Evolutionary conservation across 2,329 filamentous ascomycete species (phyloP).

Genomic region (Fusarium redolens): DNA sequence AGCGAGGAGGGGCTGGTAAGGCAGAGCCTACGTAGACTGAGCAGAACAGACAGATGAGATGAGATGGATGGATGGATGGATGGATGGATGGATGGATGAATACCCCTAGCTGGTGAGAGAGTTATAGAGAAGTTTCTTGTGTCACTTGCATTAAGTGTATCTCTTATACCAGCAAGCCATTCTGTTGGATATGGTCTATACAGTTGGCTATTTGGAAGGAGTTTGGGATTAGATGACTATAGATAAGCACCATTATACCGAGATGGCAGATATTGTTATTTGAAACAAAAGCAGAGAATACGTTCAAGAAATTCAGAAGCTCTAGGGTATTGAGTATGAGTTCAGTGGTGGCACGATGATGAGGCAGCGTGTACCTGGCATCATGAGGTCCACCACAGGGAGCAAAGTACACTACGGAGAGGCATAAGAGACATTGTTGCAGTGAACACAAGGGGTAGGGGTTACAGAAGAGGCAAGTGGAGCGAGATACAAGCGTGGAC

Average conservation of each 20-base stretch:
- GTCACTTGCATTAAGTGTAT: neutral
- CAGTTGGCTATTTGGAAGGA: neutral
- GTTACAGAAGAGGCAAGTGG: slow-evolving; percentile 20
- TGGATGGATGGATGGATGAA: slow-evolving; percentile 33
- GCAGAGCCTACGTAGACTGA: neutral
- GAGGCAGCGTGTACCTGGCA: neutral
- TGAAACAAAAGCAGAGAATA: neutral
- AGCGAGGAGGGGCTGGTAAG: slow-evolving; percentile 20
- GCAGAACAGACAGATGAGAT: slow-evolving; percentile 10
- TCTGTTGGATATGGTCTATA: neutral
- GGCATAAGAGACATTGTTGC: slow-evolving; percentile 4
- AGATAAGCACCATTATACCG: neutral
- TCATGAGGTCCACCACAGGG: neutral
- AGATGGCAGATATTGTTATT: neutral
- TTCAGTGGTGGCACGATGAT: neutral
- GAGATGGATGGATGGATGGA: slow-evolving; percentile 27
- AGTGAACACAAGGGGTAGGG: neutral
- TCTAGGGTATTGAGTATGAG: neutral
- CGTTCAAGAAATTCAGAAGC: neutral
- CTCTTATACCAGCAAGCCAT: neutral
- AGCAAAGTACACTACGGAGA: slow-evolving; percentile 21
- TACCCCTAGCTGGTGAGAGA: slow-evolving; percentile 28
- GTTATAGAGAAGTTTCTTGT: neutral
- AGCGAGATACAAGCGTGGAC: slow-evolving; percentile 12
- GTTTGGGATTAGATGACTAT: neutral